Base-by-base conservation (phyloP, 2,329 filamentous ascomycete genomes). In the Teratosphaeria zuluensis region DNA sequence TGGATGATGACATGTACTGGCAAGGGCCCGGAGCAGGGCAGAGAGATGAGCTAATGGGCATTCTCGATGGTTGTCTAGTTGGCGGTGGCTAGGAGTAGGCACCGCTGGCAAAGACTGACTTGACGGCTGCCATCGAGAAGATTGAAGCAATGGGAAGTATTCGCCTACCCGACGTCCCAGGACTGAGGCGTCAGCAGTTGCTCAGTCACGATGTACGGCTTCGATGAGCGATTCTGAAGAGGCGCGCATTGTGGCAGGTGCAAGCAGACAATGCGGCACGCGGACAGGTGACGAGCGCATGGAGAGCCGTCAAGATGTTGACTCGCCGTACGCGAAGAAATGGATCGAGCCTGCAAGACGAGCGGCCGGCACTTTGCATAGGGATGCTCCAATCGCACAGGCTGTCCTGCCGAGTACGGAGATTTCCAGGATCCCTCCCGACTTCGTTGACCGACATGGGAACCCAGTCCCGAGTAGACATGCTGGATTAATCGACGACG, bases 1-100 rank as follows among this genome's bases (percentile, higher is more conserved):
- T 72, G 32, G 74, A 76, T 42, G 64, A 68, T n/a, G 59, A 65
- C 11, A 71, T 74, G 11, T 66, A 66, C 58, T 78, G 76, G 74
- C 68, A 69, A 48, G 76, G 76, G 4, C 73, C 63, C 2, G 61
- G 63, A 28, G 58, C 56, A 11, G 63, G 61, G 11, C 70, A 72
- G 51, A 62, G 65, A n/a, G 65, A 68, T 16, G 63, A 62, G 6
- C 54, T 74, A 51, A 68, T 71, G 59, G 61, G 65, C 16, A 71
- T 74, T 11, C 62, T 78, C 58, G 76, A 78, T 62, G 74, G 73
- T 56, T 70, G 68, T 62, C 59, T 69, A 56, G 63, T 64, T 61
- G 63, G 64, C 58, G 68, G 65, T 8, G 42, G 42, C 42, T 48
- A 19, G n/a, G 19, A 8, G 42, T n/a, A 21, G 42, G 19, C 16